phyloP scores from a whole-genome alignment of 1,284 basidiomycete genomes.

The Xerocomus amazonicus region DNA sequence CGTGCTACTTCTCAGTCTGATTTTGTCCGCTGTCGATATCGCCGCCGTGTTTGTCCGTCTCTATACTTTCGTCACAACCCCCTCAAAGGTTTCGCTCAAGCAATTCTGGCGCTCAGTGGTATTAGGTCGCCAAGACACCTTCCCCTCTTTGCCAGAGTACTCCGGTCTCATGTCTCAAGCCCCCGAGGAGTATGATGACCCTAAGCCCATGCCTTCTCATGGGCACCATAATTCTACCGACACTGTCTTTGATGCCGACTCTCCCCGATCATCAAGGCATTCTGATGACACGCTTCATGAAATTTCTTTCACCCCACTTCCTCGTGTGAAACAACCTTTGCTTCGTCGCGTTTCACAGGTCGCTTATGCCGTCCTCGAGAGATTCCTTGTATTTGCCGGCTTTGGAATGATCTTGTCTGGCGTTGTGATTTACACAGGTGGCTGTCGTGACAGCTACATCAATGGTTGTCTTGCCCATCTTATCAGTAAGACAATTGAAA shows the following conservation, averaged over 20 bases:
- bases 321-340: constrained; percentile 27
- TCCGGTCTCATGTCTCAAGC: constrained; percentile 53
- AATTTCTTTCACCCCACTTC: constrained; percentile 20
- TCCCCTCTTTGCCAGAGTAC: constrained; percentile 42
- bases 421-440: constrained; percentile 76
- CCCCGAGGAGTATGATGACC: constrained; percentile 48
- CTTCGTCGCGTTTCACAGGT: constrained; percentile 41
- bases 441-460: constrained; percentile 70
- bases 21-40: constrained; percentile 57
- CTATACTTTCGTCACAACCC: constrained; percentile 43
- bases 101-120: constrained; percentile 56
- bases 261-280: constrained; percentile 40
- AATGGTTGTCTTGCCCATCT: constrained; percentile 90
- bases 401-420: constrained; percentile 67
- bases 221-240: constrained; percentile 37
- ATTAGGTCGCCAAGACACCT: constrained; percentile 40
- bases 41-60: constrained; percentile 47
- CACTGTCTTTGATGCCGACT: constrained; percentile 48
- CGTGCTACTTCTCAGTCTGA: constrained; percentile 52
- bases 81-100: constrained; percentile 43
- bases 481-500: constrained; percentile 59
- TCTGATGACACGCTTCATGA: constrained; percentile 70
- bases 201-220: constrained; percentile 16
- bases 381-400: constrained; percentile 64
- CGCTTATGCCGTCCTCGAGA: constrained; percentile 55